Base-by-base conservation (phyloP, 192 early-diverging fungal species). In the Lobosporangium transversale region DNA sequence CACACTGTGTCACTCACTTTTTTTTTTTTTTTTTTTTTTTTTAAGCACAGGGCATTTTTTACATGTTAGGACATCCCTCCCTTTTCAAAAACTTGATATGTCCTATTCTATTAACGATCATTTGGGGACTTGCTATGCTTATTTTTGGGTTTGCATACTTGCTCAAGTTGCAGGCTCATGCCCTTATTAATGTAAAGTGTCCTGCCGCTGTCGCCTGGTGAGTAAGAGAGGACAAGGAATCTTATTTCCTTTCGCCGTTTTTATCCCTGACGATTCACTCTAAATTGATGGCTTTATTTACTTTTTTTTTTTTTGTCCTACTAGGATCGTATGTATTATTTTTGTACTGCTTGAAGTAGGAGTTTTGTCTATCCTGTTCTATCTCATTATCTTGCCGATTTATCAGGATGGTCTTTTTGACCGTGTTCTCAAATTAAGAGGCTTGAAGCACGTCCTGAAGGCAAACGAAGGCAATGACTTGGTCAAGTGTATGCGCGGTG, bases 181-280 rank as follows among this genome's bases (percentile, higher is more conserved):
- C 81, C 14, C 70, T 91, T 11, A 84, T 84, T 18, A 17, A 33
- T 1, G 81, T 37, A 9, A 62, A 81, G 3, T 84, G 86, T 32
- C 88, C 87, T n/a, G 74, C 62, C 0, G 87, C 88, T 74, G 70
- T 90, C 3, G 84, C 87, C 20, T 91, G 89, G 89, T 75, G 60
- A 12, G 23, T 2, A 11, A 54, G 7, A 21, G 23, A 14, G 35
- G 4, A n/a, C n/a, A n/a, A n/a, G n/a, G n/a, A n/a, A n/a, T n/a
- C n/a, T n/a, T 11, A 24, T 23, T 42, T n/a, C 17, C 10, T 57
- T 18, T 37, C n/a, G 32, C 0, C 18, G 33, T 55, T 20, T 8
- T 29, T 20, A 43, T 20, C 40, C 1, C n/a, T n/a, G n/a, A n/a
- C n/a, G 45, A 27, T 50, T 50, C 27, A 45, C 11, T 18, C 27